Base-by-base conservation (phyloP, 352 stramenopile genomes). In the Pelagophyceae sp. region DNA sequence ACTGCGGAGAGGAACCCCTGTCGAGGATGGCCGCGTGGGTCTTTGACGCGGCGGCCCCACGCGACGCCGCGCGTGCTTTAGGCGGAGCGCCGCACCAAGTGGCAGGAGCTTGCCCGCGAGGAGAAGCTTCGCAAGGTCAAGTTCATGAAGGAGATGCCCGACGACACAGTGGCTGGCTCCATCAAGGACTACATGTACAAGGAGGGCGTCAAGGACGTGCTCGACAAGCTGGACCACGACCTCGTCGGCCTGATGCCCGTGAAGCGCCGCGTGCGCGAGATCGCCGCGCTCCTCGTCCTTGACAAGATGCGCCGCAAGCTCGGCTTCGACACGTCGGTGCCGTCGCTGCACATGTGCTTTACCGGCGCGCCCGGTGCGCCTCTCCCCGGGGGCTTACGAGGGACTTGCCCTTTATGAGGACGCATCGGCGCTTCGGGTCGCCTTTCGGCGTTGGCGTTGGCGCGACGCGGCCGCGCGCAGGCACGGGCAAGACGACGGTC, bases 101-200 rank as follows among this genome's bases (percentile, higher is more conserved):
- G 67, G 64, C 67, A 74, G 67, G 85, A 91, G 76, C 89, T 90
- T 33, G 72, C 76, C 32, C 81, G 85, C n/a, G 87, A 91, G 80
- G 85, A 89, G 69, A 81, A 84, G 65, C 77, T 84, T 38, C 82
- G 79, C 23, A 91, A 91, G 81, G 89, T 91, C 76, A 78, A 79
- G 20, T 91, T 88, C 83, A 90, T 91, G 85, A 76, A 83, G 54
- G 78, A 90, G 32, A 91, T 91, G 87, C 83, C 84, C 61, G 87
- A 91, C 71, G 76, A 60, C 72, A 81, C 85, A 72, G 83, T 83
- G 20, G 87, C 87, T 72, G 87, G 87, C 58, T 90, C 85, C 70
- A 85, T 92, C 29, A 88, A 92, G 60, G 89, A 94, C 77, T 93
- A 92, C 81, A 94, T 93, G 87, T 93, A 91, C 82, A 92, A 93